Percentiles rank a stretch among this genome's conserved stretches.
phyloP scores from a whole-genome alignment of 2,329 filamentous ascomycete genomes.

The Trichoderma aggressivum region DNA sequence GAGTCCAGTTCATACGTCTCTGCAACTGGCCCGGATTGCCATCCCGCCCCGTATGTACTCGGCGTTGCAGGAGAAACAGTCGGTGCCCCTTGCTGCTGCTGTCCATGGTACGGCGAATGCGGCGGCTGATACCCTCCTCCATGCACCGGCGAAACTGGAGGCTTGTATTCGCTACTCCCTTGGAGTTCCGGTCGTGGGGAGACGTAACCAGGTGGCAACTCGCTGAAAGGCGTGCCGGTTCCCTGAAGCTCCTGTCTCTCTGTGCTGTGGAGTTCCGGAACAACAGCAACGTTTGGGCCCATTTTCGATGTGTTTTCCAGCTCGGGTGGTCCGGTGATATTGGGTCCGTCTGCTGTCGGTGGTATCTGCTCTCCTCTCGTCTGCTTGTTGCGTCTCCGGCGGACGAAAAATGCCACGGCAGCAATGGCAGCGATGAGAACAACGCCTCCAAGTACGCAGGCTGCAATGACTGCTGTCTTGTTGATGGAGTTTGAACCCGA shows the following conservation, averaged over 20 bases:
- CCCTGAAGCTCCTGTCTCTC: constrained; percentile 28
- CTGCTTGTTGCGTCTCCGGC: constrained; percentile 31
- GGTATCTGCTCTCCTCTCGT: constrained; percentile 25
- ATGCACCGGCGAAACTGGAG: constrained; percentile 20
- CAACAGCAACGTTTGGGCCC: constrained; percentile 15
- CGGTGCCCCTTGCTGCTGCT: constrained; percentile 5
- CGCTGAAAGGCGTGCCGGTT: constrained; percentile 22
- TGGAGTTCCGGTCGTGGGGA: constrained; percentile 30
- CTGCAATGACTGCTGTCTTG: constrained; percentile 35
- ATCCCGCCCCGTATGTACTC: constrained; percentile 23
- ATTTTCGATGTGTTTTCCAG: constrained; percentile 27
- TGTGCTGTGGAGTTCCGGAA: constrained; percentile 24
- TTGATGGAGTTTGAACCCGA: constrained; percentile 21
- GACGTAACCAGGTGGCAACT: constrained; percentile 25
- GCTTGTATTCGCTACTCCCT: constrained; percentile 24
- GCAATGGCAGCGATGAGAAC: constrained; percentile 28
- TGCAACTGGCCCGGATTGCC: constrained; percentile 37
- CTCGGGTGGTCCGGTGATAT: constrained; percentile 21
- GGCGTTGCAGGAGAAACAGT: constrained; percentile 18
- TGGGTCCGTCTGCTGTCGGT: constrained; percentile 13
- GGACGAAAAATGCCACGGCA: constrained; percentile 37
- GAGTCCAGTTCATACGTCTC: constrained; percentile 33
- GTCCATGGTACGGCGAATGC: constrained; percentile 18
- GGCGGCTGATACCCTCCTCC: constrained; percentile 22
- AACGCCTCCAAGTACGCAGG: constrained; percentile 30